Conservation (phyloP, 495 filamentous ascomycete species). For the Cladorrhinum samala region DNA sequence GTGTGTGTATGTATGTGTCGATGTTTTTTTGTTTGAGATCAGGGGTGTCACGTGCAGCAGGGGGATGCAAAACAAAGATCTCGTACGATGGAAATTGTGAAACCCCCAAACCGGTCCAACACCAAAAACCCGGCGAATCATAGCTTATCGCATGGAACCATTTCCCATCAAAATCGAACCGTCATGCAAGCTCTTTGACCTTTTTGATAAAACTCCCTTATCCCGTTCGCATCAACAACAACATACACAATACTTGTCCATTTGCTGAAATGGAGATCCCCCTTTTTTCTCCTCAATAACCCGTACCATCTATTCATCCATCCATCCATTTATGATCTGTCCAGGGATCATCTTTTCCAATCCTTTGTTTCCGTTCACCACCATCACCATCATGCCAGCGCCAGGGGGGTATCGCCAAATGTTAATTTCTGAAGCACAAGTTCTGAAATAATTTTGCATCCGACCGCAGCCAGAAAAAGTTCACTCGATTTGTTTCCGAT, state of each 20-base stretch:
- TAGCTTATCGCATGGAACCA: slow-evolving; percentile 14
- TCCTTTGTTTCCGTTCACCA: no score
- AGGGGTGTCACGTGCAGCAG: slow-evolving; percentile 25
- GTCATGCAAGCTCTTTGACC: slow-evolving; percentile 6
- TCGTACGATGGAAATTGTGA: slow-evolving; percentile 17
- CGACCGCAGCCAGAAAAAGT: no score
- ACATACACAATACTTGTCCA: neutral
- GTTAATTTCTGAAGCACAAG: no score
- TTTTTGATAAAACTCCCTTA: neutral
- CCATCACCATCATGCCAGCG: no score
- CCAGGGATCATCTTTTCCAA: no score
- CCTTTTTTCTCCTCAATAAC: neutral
- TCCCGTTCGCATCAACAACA: neutral
- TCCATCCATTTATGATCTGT: no score
- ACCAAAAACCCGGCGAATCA: slow-evolving; percentile 1
- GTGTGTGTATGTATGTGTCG: no score
- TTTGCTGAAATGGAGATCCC: neutral
- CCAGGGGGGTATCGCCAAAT: no score
- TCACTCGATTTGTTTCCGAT: no score
- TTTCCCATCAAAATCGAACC: slow-evolving; percentile 12
- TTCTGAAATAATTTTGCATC: no score
- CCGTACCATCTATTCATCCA: no score
- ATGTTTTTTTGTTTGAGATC: slow-evolving; percentile 12
- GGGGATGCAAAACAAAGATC: slow-evolving; percentile 2
- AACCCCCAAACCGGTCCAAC: slow-evolving; percentile 5